phyloP scores from a whole-genome alignment of 148 eudicot genomes.

The Amaranthus cruentus region DNA sequence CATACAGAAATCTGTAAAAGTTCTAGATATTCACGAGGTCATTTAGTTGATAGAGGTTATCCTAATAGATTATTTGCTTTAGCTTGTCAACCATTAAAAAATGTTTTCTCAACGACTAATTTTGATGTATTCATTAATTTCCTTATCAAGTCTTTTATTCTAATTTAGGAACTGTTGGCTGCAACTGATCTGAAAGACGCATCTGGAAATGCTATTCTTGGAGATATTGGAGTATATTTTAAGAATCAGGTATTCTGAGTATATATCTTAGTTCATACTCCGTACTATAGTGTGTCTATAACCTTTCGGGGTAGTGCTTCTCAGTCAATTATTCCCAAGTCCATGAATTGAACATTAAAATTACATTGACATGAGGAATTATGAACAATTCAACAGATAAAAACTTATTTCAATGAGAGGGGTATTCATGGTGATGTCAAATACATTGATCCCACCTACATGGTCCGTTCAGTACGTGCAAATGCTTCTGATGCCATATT shows the following conservation, averaged over 20 bases:
- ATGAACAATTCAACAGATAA: conserved; percentile 31
- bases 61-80: not conserved
- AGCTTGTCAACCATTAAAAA: not conserved
- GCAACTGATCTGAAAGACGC: conserved; percentile 41
- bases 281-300: not conserved
- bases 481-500: conserved; percentile 48
- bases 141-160: not conserved
- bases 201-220: conserved; percentile 45
- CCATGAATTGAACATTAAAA: not conserved
- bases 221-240: conserved; percentile 47
- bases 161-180: conserved; percentile 36
- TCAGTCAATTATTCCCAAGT: not conserved
- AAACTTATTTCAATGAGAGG: conserved; percentile 34
- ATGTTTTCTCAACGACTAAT: not conserved
- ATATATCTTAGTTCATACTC: not conserved
- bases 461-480: conserved; percentile 48
- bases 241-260: conserved; percentile 28
- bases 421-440: conserved; percentile 43
- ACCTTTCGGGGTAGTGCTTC: not conserved
- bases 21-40: not conserved
- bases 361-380: not conserved
- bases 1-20: not conserved
- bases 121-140: not conserved
- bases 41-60: conserved; percentile 1
- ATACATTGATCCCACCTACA: conserved; percentile 52